These are phyloP conservation scores for Phaeosphaeriaceae sp. DNA, from an alignment of 2,329 filamentous ascomycete genomes.

Conservation along the genomic window DNA sequence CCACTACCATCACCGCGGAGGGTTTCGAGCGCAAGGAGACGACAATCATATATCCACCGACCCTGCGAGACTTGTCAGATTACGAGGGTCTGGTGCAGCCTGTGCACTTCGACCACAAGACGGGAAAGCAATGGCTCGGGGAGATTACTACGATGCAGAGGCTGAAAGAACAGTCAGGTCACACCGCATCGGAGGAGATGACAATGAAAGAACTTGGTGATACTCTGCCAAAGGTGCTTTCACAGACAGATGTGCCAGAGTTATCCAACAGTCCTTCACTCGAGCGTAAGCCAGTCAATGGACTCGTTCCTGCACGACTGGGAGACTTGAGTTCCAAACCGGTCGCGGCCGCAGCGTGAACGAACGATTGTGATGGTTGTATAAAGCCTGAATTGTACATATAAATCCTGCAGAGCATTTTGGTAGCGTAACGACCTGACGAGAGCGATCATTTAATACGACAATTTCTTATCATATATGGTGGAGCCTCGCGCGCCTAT, in stretches of 20 bases:
- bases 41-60: constrained; percentile 57
- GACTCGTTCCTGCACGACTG: background rate
- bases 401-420: background rate
- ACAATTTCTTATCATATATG: background rate
- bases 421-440: background rate
- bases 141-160: constrained; percentile 30
- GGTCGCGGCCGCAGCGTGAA: background rate
- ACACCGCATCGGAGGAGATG: background rate
- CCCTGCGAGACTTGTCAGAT: constrained; percentile 43
- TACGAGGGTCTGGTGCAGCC: constrained; percentile 37
- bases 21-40: constrained; percentile 54
- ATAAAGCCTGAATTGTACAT: background rate
- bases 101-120: constrained; percentile 41
- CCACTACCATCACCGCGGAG: constrained; percentile 48
- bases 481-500: too few species aligned
- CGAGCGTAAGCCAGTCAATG: constrained; percentile 22
- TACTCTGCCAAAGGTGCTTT: constrained; percentile 10
- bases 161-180: constrained; percentile 10
- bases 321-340: background rate
- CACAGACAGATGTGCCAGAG: constrained; percentile 6
- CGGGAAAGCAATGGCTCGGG: constrained; percentile 33
- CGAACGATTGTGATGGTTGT: background rate
- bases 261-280: constrained; percentile 9
- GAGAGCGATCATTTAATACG: background rate
- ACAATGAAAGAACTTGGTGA: constrained; percentile 17